These are phyloP conservation scores for Neopestalotiopsis sp. DNA, from an alignment of 2,329 filamentous ascomycete genomes.

Conservation along the genomic window DNA sequence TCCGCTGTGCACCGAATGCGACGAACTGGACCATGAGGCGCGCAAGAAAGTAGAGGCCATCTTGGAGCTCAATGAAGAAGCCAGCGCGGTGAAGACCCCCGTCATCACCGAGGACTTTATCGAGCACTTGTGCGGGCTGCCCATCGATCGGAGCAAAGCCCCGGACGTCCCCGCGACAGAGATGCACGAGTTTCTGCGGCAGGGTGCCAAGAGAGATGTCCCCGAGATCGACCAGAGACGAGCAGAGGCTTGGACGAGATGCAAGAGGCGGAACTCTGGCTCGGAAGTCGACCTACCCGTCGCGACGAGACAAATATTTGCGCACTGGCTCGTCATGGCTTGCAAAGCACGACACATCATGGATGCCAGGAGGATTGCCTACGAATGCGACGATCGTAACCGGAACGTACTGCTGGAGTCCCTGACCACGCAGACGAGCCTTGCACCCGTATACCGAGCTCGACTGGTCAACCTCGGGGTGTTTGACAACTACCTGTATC, in stretches of 20 bases:
- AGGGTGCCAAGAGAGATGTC: not conserved
- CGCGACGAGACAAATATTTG: conserved; percentile 7
- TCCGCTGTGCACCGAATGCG: conserved; percentile 15
- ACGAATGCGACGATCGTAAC: not conserved
- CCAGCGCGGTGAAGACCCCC: not conserved
- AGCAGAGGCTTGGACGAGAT: not conserved
- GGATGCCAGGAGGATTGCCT: conserved; percentile 9
- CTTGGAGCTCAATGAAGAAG: not conserved
- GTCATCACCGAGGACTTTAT: conserved; percentile 9
- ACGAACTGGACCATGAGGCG: not conserved
- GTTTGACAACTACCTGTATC: not conserved
- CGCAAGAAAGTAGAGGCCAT: not conserved
- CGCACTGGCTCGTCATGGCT: conserved; percentile 7
- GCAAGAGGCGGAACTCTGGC: not conserved
- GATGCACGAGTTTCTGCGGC: not conserved
- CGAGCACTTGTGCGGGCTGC: not conserved
- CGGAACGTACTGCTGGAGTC: conserved; percentile 1
- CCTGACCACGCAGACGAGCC: not conserved
- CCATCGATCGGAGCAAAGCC: conserved; percentile 1
- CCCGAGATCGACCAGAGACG: not conserved
- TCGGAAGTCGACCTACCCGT: not conserved
- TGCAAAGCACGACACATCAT: not conserved
- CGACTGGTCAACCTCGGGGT: conserved; percentile 15
- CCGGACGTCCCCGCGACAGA: not conserved
- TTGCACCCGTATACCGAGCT: conserved; percentile 3